Conservation (phyloP, 2,329 filamentous ascomycete genomes). For the Diaporthe sp. region DNA sequence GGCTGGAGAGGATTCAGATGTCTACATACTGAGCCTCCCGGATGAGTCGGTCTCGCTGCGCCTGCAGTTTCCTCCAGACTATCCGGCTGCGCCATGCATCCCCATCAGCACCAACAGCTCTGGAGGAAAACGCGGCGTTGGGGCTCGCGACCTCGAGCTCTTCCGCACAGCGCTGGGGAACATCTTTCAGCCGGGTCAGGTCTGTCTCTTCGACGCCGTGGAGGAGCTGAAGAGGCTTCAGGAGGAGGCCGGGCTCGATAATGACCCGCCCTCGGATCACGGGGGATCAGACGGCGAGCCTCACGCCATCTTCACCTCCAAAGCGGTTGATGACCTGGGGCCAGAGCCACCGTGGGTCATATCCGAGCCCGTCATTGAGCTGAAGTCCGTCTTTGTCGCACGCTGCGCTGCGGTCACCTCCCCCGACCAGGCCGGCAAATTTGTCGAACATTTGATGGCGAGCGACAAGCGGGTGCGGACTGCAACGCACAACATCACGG, state of each 20-base stretch:
- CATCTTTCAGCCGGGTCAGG: constrained; percentile 80
- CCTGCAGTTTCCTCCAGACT: constrained; percentile 78
- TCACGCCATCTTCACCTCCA: constrained; percentile 7
- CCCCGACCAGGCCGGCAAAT: constrained; percentile 78
- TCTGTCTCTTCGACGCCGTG: constrained; percentile 93
- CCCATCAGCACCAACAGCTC: constrained; percentile 86
- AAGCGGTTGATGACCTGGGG: constrained; percentile 39
- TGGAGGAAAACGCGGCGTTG: constrained; percentile 79
- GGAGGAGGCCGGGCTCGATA: constrained; percentile 48
- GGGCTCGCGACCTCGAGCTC: constrained; percentile 77
- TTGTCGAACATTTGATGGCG: constrained; percentile 81
- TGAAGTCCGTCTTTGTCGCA: constrained; percentile 90
- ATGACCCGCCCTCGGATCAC: constrained; percentile 43
- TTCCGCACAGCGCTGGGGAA: constrained; percentile 76
- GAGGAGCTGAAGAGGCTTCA: constrained; percentile 74
- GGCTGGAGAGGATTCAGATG: constrained; percentile 54
- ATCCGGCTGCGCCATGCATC: constrained; percentile 80
- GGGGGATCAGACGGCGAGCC: constrained; percentile 40
- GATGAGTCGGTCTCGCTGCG: constrained; percentile 68
- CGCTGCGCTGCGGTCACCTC: constrained; percentile 79
- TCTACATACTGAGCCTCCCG: constrained; percentile 78
- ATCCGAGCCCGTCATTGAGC: constrained; percentile 81
- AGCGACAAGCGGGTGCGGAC: constrained; percentile 87
- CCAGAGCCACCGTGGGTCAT: constrained; percentile 75
- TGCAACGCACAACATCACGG: constrained; percentile 96